Percentiles rank a stretch among this genome's conserved stretches.
Evolutionary conservation across 163 green algal genomes (phyloP).

Genomic region (Coccomyxa subellipsoidea): DNA sequence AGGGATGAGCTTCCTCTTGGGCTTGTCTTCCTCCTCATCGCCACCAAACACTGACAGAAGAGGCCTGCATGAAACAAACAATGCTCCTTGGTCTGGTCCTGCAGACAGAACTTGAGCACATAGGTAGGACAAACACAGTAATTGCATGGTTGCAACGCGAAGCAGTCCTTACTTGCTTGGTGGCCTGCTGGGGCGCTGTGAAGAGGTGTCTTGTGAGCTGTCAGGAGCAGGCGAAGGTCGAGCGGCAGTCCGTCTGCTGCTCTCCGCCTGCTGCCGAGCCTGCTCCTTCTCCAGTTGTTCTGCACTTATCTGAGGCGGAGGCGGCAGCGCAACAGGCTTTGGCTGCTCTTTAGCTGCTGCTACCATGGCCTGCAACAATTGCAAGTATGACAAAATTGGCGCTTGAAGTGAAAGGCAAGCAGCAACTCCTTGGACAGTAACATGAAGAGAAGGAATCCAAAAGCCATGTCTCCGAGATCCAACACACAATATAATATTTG

Average conservation of each 20-base stretch:
- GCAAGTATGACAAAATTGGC: not conserved
- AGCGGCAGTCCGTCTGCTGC: not conserved
- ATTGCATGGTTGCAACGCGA: no score
- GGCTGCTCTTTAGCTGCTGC: conserved; percentile 39
- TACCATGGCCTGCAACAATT: conserved; percentile 64
- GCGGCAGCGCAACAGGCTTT: not conserved
- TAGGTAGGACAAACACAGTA: no score
- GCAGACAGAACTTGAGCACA: no score
- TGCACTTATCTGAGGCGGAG: not conserved
- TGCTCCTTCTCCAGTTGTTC: not conserved
- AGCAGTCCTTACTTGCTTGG: not conserved
- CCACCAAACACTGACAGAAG: conserved; percentile 55
- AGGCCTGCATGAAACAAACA: not conserved
- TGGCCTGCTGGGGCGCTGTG: not conserved
- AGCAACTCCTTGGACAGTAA: no score
- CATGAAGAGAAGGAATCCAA: no score
- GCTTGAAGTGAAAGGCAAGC: no score
- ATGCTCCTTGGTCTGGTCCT: not conserved
- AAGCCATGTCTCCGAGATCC: no score
- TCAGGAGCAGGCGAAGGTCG: not conserved
- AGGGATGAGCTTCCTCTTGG: conserved; percentile 44
- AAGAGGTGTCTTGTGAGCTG: not conserved
- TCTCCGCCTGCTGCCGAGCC: not conserved
- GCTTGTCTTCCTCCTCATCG: conserved; percentile 66
- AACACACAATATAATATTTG: no score